These are phyloP conservation scores for Flaveria brownii DNA, from an alignment of 129 eudicot species.

Conservation along the genomic window DNA sequence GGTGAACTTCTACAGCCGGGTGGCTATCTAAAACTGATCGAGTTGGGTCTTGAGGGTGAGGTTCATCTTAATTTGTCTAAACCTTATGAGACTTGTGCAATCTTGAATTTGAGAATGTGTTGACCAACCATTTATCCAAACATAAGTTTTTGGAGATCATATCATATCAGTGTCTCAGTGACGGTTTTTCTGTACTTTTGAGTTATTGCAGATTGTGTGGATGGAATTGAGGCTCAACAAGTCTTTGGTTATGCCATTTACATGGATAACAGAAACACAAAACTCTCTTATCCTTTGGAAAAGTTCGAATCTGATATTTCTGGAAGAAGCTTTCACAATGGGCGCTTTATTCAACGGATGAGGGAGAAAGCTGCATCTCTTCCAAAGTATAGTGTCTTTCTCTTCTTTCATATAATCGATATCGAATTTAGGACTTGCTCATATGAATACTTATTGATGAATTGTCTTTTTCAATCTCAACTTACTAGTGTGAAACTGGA, in stretches of 20 bases:
- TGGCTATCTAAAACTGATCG: slow-evolving; percentile 70
- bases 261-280: slow-evolving; percentile 54
- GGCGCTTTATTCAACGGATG: slow-evolving; percentile 60
- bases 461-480: background rate
- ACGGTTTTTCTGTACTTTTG: background rate
- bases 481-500: slow-evolving; percentile 41
- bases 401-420: background rate
- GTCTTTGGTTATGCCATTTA: slow-evolving; percentile 57
- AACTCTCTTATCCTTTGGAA: slow-evolving; percentile 55
- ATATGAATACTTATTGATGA: background rate
- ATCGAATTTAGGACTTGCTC: background rate
- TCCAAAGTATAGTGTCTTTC: slow-evolving; percentile 39
- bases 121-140: background rate
- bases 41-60: slow-evolving; percentile 79
- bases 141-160: background rate
- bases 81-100: slow-evolving; percentile 3
- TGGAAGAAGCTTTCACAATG: slow-evolving; percentile 69
- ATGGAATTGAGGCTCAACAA: slow-evolving; percentile 59
- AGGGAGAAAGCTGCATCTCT: slow-evolving; percentile 63
- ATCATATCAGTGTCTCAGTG: background rate
- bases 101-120: background rate
- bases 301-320: slow-evolving; percentile 42
- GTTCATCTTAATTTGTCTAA: background rate
- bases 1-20: slow-evolving; percentile 91
- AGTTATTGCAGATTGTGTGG: slow-evolving; percentile 50